Evolutionary conservation across 148 eudicot species (phyloP), one percentile per base, ranked within the genome.

Genomic region (Rhododendron williamsianum): DNA sequence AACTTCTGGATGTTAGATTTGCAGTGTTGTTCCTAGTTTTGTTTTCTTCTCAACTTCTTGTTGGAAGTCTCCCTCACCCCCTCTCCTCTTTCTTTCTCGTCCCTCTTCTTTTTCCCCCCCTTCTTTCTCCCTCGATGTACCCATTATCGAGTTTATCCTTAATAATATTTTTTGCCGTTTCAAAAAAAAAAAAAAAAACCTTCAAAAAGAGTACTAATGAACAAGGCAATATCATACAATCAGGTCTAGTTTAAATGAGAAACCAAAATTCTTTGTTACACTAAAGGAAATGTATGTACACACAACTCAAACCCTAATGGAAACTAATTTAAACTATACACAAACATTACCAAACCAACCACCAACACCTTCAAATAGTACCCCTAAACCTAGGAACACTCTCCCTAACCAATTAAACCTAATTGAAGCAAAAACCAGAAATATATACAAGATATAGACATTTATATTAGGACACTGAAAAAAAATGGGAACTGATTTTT

Each of bases 361-460:
- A 9, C 23, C 60, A 51, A 54, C 48, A 49, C 21, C 30, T 73
- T 48, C 48, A 83, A 83, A 83, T 3, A 11, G n/a, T 73, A 15
- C 46, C 46, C 23, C 79, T 72, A 30, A 80, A 6, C 69, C 25
- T 80, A 21, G 60, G 25, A 52, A 80, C 25, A 30, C 33, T 19
- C 33, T 19, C 49, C 36, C 13, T 9, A 33, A 23, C 33, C 65
- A 58, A 80, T 30, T 51, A 33, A 49, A 71, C 11, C 60, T 19
- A 81, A 67, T 12, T 35, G 56, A 63, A 72, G 65, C 52, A 72
- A 49, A 43, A 51, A 45, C 30, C 6, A 69, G 60, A 11, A 51
- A 19, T 73, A 36, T 83, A 23, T 36, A 81, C 76, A 69, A 36
- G 18, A 12, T 58, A 82, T 38, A 86, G 72, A 81, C 54, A 86